These are phyloP conservation scores for Tilletiaria anomala DNA, from an alignment of 1,284 basidiomycete genomes.

Conservation along the genomic window DNA sequence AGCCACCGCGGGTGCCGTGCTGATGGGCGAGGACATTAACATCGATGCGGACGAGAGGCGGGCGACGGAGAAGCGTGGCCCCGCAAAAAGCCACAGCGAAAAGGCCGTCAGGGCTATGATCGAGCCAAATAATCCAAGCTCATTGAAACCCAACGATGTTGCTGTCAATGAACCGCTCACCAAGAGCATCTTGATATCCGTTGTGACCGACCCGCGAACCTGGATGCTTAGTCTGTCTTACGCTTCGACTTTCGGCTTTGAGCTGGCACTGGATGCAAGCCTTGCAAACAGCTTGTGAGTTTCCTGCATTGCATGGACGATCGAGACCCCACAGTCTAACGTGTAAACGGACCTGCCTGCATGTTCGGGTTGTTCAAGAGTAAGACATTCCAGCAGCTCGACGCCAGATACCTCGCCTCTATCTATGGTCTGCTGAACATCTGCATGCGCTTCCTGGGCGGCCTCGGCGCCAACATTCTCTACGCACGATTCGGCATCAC, in stretches of 20 bases:
- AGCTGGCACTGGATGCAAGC: slow-evolving; percentile 50
- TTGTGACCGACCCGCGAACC: slow-evolving; percentile 47
- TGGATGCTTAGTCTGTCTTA: slow-evolving; percentile 52
- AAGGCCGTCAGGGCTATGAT: slow-evolving; percentile 12
- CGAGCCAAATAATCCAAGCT: too few relatives aligned
- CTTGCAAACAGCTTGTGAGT: slow-evolving; percentile 28
- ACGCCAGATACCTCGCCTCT: slow-evolving; percentile 42
- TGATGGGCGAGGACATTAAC: slow-evolving; percentile 31
- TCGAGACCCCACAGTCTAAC: too few relatives aligned
- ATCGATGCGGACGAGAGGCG: slow-evolving; percentile 36
- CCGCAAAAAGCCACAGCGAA: slow-evolving; percentile 30
- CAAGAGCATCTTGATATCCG: slow-evolving; percentile 33
- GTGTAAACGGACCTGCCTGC: too few relatives aligned
- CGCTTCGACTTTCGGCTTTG: slow-evolving; percentile 46
- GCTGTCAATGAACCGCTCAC: slow-evolving; percentile 49
- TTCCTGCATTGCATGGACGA: too few relatives aligned
- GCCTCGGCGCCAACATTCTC: slow-evolving; percentile 47
- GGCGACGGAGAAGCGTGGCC: slow-evolving; percentile 10
- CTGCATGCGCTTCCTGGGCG: slow-evolving; percentile 47
- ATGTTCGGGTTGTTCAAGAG: slow-evolving; percentile 42
- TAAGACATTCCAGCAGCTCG: slow-evolving; percentile 45
- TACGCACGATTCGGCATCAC: slow-evolving; percentile 45
- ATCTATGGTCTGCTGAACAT: slow-evolving; percentile 49
- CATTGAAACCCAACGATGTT: slow-evolving; percentile 13
- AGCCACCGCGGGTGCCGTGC: slow-evolving; percentile 39